Base-by-base conservation (phyloP, 208 protist species). In the Giardia muris region DNA sequence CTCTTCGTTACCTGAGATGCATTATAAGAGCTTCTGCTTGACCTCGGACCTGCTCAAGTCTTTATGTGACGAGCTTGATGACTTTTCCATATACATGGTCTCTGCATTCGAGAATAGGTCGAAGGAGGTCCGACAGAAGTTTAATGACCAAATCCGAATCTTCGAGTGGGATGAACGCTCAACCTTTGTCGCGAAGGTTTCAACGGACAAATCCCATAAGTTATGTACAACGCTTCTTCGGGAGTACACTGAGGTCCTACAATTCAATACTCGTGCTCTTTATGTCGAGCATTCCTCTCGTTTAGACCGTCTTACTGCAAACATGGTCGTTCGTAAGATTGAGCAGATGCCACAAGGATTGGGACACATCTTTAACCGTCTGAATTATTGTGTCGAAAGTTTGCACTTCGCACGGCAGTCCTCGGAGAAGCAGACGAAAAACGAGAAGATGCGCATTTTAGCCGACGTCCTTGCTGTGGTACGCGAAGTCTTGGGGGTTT, bases 101-200 rank as follows among this genome's bases (percentile, higher is more conserved):
- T 67, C 46, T 43, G 93, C 94, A 47, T 90, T 97, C 3, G 94
- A 96, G 93, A 94, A 95, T 43, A 93, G 96, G 90, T 45, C 96
- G 2, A 92, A 93, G 1, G 93, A 96, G 57, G 93, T 95, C 48
- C 57, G 10, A 46, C 22, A 91, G 45, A 57, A 87, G 3, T 76
- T 92, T 43, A 86, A 76, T 44, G 90, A 93, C 2, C 48, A 93
- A 39, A 47, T 90, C n/a, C n/a, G 44, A 2, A 4, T 90, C 4
- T 90, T 90, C n/a, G 2, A 90, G 87, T 90, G 87, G 87, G 45
- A 90, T 47, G 87, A 90, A n/a, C 1, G 87, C 4, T 47, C 45
- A 0, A 44, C 39, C 46, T 67, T 22, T 43, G 45, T 43, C 3
- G 4, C 42, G 42, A 45, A 43, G 42, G 3, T 89, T 4, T 10